Conservation (phyloP, 768 basidiomycete species). For the Suillus variegatus region DNA sequence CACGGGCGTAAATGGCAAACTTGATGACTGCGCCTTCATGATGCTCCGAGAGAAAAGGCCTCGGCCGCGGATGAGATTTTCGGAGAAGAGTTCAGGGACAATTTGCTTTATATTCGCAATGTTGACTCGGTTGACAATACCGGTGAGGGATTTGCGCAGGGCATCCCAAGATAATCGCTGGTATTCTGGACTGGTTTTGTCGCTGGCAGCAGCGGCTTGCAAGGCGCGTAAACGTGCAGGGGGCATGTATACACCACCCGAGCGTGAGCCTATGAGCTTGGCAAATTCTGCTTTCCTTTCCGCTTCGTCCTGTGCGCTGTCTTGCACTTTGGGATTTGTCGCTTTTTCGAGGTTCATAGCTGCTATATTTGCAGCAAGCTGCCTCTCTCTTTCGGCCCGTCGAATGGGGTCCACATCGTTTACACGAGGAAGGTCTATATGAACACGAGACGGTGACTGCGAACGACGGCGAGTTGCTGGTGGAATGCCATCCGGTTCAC, state of each 20-base stretch:
- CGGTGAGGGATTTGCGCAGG: conserved; percentile 94
- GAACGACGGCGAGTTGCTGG: conserved; percentile 45
- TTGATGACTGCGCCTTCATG: conserved; percentile 97
- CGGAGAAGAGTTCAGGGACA: conserved; percentile 86
- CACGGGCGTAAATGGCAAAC: conserved; percentile 96
- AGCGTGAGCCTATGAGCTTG: conserved; percentile 77
- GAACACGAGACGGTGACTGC: conserved; percentile 31
- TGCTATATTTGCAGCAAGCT: conserved; percentile 70
- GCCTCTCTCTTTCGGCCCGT: conserved; percentile 74
- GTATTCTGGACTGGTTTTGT: conserved; percentile 87
- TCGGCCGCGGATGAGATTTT: conserved; percentile 91
- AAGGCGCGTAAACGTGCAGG: conserved; percentile 91
- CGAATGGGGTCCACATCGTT: conserved; percentile 78
- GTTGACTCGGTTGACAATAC: conserved; percentile 99
- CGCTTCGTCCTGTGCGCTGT: conserved; percentile 44
- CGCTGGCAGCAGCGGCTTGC: conserved; percentile 70
- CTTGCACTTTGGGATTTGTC: conserved; percentile 53
- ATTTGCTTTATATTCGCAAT: conserved; percentile 94
- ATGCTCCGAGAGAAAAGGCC: conserved; percentile 92
- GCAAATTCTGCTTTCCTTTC: conserved; percentile 88
- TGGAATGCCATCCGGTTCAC: conserved; percentile 34
- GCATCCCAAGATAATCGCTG: conserved; percentile 98
- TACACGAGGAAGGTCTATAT: conserved; percentile 49
- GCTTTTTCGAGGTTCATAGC: conserved; percentile 66
- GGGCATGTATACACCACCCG: conserved; percentile 96